Evolutionary conservation across 345 rosid genomes (phyloP), one percentile per base, ranked within the genome.

Genomic region (Melaleuca alternifolia): DNA sequence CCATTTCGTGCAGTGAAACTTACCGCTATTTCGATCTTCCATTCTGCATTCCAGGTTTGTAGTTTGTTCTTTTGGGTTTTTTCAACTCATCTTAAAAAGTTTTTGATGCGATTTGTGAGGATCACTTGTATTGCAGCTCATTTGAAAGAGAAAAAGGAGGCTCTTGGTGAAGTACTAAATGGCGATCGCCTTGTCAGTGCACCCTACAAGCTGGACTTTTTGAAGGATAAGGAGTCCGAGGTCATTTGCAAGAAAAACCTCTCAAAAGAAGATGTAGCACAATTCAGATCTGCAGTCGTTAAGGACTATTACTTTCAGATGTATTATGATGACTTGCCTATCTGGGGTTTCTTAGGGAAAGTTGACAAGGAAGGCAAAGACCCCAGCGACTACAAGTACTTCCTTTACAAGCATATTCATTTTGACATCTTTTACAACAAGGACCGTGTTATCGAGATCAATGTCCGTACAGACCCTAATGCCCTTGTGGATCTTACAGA

Each of bases 271-370:
- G 92, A 92, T n/a, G 94, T 92, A 82, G 90, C 87, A 11, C 84
- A 82, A 83, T 93, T 92, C 82, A 86, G 92, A 24, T 50, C 71
- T 83, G 93, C 91, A 1, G 88, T 93, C 71, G 62, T 62, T 52
- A 92, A 92, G 86, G 95, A 92, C 52, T 92, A 89, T 81, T 93
- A 93, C 89, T 93, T 93, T 84, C 93, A 92, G 90, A 92, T 92
- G 94, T 92, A 92, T 51, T 92, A 92, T 77, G 94, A 92, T 71
- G 94, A 92, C 86, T 84, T 92, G 86, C 94, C 94, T 28, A 89
- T 92, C 52, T 92, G 94, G 94, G 94, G 93, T 11, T 91, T 92
- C 89, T 50, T 92, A 26, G 94, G 94, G 41, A 92, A 91, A 84
- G 91, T 90, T 87, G 94, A 92, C 11, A 92, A 89, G 79, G 91